Percentiles rank a stretch among this genome's conserved stretches.
These are phyloP conservation scores for Quercus aquifolioides DNA, from an alignment of 306 rosid species.

Conservation along the genomic window DNA sequence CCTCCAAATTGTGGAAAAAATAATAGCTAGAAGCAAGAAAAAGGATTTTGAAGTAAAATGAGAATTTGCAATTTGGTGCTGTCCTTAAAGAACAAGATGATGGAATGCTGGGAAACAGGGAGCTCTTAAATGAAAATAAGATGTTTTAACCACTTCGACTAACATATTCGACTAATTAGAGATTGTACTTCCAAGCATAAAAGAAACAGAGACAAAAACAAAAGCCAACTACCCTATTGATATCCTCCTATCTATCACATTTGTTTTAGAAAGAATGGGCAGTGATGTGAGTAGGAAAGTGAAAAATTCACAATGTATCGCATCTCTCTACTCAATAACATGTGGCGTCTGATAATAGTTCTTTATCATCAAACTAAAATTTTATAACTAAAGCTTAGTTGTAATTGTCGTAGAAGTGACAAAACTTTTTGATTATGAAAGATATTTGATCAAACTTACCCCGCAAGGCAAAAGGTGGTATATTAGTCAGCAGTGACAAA, in stretches of 20 bases:
- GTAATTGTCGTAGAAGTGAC: too few species aligned
- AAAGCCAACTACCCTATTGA: conserved; percentile 35
- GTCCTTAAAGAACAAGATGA: too few species aligned
- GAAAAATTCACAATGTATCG: conserved; percentile 9
- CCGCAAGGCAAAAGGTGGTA: background rate
- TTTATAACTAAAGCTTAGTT: too few species aligned
- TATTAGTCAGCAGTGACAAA: too few species aligned
- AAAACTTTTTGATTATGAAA: background rate
- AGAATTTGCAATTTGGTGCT: too few species aligned
- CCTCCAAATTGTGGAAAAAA: background rate
- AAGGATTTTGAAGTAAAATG: background rate
- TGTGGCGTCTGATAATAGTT: too few species aligned
- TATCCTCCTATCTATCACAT: conserved; percentile 21
- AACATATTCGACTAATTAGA: conserved; percentile 20
- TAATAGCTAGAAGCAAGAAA: background rate
- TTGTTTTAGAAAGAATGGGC: conserved; percentile 3
- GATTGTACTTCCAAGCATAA: conserved; percentile 22
- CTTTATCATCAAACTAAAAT: too few species aligned
- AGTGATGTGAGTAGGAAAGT: conserved; percentile 16
- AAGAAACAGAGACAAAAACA: conserved; percentile 7
- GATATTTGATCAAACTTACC: background rate
- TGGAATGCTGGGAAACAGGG: too few species aligned
- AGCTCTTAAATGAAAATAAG: conserved; percentile 6
- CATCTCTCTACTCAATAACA: background rate
- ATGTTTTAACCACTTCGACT: conserved; percentile 21